These are phyloP conservation scores for Dendrobium chrysotoxum DNA, from an alignment of 106 monocot genomes.

Conservation along the genomic window DNA sequence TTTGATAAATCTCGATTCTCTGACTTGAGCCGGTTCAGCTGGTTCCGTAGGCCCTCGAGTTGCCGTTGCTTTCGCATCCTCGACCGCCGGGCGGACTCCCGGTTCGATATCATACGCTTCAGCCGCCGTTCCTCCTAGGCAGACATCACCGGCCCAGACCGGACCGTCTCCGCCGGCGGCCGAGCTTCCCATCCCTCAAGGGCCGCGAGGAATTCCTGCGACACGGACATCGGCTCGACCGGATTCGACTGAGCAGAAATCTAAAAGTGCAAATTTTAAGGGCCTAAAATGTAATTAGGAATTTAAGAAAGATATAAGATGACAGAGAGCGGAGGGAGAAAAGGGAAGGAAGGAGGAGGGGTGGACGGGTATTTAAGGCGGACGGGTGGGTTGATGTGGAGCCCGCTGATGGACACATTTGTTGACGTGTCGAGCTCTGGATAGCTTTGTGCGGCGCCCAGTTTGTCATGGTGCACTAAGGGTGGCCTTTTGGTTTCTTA, in stretches of 20 bases:
- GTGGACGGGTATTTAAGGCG: constrained; percentile 34
- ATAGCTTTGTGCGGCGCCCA: background rate
- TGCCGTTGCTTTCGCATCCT: constrained; percentile 54
- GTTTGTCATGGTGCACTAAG: constrained; percentile 12
- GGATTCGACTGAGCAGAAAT: background rate
- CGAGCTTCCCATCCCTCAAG: constrained; percentile 5
- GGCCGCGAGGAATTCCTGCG: background rate
- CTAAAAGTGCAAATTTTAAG: background rate
- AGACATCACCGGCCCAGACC: constrained; percentile 3
- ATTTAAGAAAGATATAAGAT: background rate
- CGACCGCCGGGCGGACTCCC: constrained; percentile 58
- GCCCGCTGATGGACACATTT: background rate
- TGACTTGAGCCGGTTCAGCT: constrained; percentile 7
- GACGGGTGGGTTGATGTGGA: background rate
- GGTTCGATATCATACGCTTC: constrained; percentile 59
- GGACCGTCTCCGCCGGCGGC: background rate
- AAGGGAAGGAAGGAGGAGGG: constrained; percentile 50
- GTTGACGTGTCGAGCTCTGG: constrained; percentile 11
- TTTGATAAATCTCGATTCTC: constrained; percentile 19
- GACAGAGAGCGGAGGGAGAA: constrained; percentile 23
- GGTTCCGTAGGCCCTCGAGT: constrained; percentile 25
- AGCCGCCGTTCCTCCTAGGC: constrained; percentile 27
- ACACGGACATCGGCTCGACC: background rate
- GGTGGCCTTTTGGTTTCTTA: too few relatives aligned
- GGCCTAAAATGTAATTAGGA: background rate